phyloP scores from a whole-genome alignment of 495 filamentous ascomycete genomes.

The Aspergillus bridgeri region DNA sequence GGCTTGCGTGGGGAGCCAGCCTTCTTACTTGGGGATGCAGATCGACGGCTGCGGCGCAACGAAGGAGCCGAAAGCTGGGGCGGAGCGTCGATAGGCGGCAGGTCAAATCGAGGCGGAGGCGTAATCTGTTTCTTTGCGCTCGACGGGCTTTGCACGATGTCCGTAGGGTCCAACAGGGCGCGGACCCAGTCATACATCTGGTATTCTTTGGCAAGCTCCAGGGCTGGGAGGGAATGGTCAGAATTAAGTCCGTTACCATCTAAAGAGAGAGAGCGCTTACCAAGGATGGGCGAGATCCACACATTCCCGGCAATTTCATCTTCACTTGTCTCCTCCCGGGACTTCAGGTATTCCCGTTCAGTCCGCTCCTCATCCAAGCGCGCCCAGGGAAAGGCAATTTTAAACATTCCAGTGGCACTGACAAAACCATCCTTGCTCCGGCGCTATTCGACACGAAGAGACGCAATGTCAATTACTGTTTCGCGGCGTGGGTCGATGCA shows the following conservation, averaged over 20 bases:
- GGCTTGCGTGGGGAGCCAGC: conserved; percentile 67
- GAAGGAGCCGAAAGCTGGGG: conserved; percentile 34
- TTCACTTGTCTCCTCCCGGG: conserved; percentile 67
- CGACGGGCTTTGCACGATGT: conserved; percentile 55
- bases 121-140: conserved; percentile 63
- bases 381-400: conserved; percentile 95
- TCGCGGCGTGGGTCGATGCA: not conserved
- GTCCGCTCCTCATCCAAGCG: conserved; percentile 75
- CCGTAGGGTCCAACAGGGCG: conserved; percentile 78
- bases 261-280: conserved; percentile 42
- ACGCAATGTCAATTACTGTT: not conserved
- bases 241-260: not conserved
- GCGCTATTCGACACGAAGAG: conserved; percentile 47
- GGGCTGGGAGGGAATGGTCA: conserved; percentile 49
- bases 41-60: conserved; percentile 47
- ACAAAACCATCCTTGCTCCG: conserved; percentile 92
- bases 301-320: conserved; percentile 96
- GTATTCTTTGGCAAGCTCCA: conserved; percentile 81
- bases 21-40: conserved; percentile 59
- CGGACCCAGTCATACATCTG: conserved; percentile 81
- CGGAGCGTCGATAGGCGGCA: conserved; percentile 42
- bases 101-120: conserved; percentile 65
- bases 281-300: conserved; percentile 83
- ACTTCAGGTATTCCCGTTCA: conserved; percentile 84
- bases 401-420: conserved; percentile 98